phyloP scores from a whole-genome alignment of 2,329 filamentous ascomycete genomes.

The Botryosphaeria agaves region DNA sequence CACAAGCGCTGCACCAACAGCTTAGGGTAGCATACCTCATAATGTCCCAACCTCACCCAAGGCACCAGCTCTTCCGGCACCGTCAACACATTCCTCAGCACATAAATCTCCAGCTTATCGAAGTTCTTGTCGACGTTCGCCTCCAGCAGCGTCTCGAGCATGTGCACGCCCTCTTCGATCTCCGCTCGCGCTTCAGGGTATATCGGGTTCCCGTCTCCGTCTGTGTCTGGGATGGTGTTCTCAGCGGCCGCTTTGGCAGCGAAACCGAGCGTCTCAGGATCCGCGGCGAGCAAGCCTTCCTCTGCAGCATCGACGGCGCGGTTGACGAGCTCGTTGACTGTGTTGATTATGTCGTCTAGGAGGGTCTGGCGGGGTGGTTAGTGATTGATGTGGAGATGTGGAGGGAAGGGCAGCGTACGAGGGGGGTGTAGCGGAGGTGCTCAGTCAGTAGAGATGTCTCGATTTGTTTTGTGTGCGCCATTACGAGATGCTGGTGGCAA shows the following conservation, averaged over 20 bases:
- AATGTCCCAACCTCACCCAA: conserved; percentile 73
- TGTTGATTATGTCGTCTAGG: conserved; percentile 96
- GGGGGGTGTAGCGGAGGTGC: conserved; percentile 86
- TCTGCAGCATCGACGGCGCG: conserved; percentile 80
- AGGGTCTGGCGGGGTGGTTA: conserved; percentile 43
- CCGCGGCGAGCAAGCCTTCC: conserved; percentile 55
- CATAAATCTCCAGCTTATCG: conserved; percentile 51
- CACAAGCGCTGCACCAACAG: too few species aligned
- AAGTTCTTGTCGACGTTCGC: conserved; percentile 32
- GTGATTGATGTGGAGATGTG: conserved; percentile 3
- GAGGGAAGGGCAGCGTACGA: conserved; percentile 38
- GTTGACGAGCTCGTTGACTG: conserved; percentile 83
- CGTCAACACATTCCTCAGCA: conserved; percentile 54
- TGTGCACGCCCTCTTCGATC: conserved; percentile 59
- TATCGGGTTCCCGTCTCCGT: conserved; percentile 19
- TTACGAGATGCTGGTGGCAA: conserved; percentile 16
- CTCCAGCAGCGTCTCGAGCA: conserved; percentile 32
- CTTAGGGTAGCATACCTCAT: conserved; percentile 52
- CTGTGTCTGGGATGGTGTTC: conserved; percentile 26
- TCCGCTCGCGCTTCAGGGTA: conserved; percentile 43
- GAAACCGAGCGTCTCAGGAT: conserved; percentile 71
- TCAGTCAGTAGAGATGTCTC: conserved; percentile 62
- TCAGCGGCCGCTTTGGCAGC: conserved; percentile 28
- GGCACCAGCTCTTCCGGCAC: conserved; percentile 44
- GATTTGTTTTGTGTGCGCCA: conserved; percentile 26